Base-by-base conservation (phyloP, 257 asterid species). In the Solanum pimpinellifolium region DNA sequence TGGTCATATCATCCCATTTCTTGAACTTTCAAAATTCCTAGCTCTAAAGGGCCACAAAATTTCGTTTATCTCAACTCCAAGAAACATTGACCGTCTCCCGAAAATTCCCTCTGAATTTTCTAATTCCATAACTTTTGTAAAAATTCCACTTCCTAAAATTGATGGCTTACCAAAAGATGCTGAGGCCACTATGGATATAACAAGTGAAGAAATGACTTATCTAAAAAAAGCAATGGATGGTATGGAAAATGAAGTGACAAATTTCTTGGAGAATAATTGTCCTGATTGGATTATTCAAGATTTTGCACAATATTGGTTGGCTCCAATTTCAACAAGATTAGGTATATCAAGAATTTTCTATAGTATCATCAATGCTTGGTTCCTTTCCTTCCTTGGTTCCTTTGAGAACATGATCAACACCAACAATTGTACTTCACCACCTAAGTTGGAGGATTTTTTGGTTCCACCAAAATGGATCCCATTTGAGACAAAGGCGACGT, bases 41-140 rank as follows among this genome's bases (percentile, higher is more conserved):
- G 94, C 95, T 21, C 88, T 33, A 78, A 92, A 87, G 81, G 97
- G 95, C 44, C 97, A 93, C 85, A 87, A 56, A 62, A 72, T 94
- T 83, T 91, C 94, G 3, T 93, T 93, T 86, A 31, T 92, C 59
- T 93, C 97, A 56, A 89, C 94, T 39, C 93, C 96, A 3, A 90
- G 93, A 90, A 93, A 92, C 88, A 90, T 93, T 46, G 92, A 90
- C 12, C 93, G 96, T 66, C 95, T 94, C 83, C 98, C 94, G 0
- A 85, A 91, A 87, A 62, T 92, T 2, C 94, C 94, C 1, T 87
- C 89, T n/a, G 8, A 90, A 74, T 78, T 93, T 9, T 8, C 91
- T 6, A 59, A 91, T 20, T 80, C 33, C 33, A 89, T 93, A 9
- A 37, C 86, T 3, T 74, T 93, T 0, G 91, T 94, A 27, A 90